Evolutionary conservation across 2,329 filamentous ascomycete species (phyloP).

Genomic region (Aspergillus bombycis): DNA sequence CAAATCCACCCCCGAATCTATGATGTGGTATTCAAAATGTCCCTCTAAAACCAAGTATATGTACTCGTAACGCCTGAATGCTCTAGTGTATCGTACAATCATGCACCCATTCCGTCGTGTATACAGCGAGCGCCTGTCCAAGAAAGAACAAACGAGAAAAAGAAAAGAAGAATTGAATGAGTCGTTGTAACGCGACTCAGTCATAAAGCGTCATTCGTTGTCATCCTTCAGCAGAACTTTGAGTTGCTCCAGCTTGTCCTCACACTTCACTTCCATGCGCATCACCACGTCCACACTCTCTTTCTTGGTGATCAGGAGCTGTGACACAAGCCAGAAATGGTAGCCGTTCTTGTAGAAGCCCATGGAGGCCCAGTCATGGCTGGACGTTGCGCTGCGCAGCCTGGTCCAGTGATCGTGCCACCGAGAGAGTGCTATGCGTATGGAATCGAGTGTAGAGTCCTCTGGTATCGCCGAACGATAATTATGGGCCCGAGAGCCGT

Average conservation of each 20-base stretch:
- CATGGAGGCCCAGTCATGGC: constrained; percentile 43
- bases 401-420: constrained; percentile 45
- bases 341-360: constrained; percentile 48
- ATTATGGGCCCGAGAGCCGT: constrained; percentile 7
- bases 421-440: constrained; percentile 39
- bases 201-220: constrained; percentile 26
- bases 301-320: constrained; percentile 46
- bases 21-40: background rate
- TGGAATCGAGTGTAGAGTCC: constrained; percentile 33
- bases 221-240: constrained; percentile 45
- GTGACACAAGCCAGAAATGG: constrained; percentile 48
- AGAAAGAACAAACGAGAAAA: constrained; percentile 5
- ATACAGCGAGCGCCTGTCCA: constrained; percentile 3
- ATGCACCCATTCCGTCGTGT: constrained; percentile 12
- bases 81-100: constrained; percentile 4
- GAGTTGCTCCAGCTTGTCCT: constrained; percentile 47
- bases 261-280: constrained; percentile 49
- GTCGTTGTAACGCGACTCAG: background rate
- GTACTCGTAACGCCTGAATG: background rate
- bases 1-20: background rate
- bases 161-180: background rate
- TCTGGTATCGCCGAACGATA: constrained; percentile 26
- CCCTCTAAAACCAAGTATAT: background rate
- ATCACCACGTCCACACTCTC: constrained; percentile 48
- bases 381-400: constrained; percentile 34